A percentile compares a stretch with the other conserved stretches of the same genome.
These are phyloP conservation scores for Hydrangea macrophylla DNA, from an alignment of 148 eudicot species.

Conservation along the genomic window DNA sequence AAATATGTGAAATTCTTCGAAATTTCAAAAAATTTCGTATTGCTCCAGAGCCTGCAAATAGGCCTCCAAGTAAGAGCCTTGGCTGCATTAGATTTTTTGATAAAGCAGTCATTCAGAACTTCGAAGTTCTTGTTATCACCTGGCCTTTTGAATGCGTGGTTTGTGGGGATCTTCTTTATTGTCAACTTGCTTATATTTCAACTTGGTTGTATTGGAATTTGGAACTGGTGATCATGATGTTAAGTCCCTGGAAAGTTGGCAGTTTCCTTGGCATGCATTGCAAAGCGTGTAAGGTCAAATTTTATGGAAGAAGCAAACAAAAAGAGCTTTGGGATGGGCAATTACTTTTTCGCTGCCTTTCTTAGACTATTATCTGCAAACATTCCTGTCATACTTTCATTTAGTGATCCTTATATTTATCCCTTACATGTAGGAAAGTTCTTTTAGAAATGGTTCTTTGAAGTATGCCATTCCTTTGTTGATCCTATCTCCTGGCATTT, in stretches of 20 bases:
- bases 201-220: background rate
- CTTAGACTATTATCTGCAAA: background rate
- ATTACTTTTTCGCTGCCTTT: background rate
- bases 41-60: conserved; percentile 62
- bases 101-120: background rate
- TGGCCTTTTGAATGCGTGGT: background rate
- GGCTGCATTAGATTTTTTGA: background rate
- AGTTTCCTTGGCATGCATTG: background rate
- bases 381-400: background rate
- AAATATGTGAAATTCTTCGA: conserved; percentile 74
- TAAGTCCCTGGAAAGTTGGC: background rate
- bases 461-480: background rate
- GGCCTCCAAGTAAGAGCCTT: conserved; percentile 59
- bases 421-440: background rate
- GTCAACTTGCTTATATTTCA: conserved; percentile 6
- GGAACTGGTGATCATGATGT: background rate
- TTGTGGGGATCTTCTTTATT: background rate
- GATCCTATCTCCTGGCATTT: background rate
- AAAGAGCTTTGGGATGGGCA: background rate
- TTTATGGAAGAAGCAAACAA: too few relatives aligned
- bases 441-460: too few relatives aligned
- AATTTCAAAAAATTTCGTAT: conserved; percentile 51
- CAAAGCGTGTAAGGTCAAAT: background rate
- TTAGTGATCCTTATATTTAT: background rate
- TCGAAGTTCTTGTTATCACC: background rate